These are phyloP conservation scores for Trametes versicolor DNA, from an alignment of 1,284 basidiomycete genomes.

Conservation along the genomic window DNA sequence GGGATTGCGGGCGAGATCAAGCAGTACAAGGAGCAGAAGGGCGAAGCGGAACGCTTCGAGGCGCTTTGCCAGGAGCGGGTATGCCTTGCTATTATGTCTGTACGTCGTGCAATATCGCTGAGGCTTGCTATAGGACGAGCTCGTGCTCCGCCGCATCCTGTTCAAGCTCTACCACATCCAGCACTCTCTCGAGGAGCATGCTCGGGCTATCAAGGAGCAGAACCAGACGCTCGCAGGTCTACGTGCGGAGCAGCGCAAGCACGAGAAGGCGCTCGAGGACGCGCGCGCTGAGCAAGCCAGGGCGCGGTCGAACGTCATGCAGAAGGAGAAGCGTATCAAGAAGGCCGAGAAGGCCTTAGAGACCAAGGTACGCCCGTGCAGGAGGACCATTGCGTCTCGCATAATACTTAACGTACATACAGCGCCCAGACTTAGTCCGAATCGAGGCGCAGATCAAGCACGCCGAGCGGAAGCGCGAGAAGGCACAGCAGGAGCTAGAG, in stretches of 20 bases:
- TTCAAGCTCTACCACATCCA: constrained; percentile 95
- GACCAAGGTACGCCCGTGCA: constrained; percentile 65
- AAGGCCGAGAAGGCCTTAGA: constrained; percentile 48
- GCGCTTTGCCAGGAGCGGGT: constrained; percentile 78
- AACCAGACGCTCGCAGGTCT: constrained; percentile 76
- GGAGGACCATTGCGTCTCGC: not conserved
- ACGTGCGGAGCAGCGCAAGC: constrained; percentile 71
- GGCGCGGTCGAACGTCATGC: constrained; percentile 61
- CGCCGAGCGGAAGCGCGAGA: constrained; percentile 79
- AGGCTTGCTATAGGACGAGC: constrained; percentile 66
- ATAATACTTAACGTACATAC: not conserved
- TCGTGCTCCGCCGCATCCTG: constrained; percentile 84
- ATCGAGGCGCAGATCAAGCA: constrained; percentile 91
- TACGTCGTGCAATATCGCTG: constrained; percentile 3
- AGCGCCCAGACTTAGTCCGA: constrained; percentile 86
- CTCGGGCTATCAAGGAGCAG: constrained; percentile 74
- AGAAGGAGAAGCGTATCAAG: constrained; percentile 46
- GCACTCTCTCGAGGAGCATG: constrained; percentile 78
- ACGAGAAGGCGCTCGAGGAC: constrained; percentile 79
- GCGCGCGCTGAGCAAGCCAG: constrained; percentile 85
- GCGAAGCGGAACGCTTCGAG: constrained; percentile 92
- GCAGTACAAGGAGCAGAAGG: constrained; percentile 97
- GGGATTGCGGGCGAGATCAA: constrained; percentile 96
- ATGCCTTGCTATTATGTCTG: constrained; percentile 35
- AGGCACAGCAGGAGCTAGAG: constrained; percentile 70